These are phyloP conservation scores for Tylopilus rubrobrunneus DNA, from an alignment of 768 basidiomycete species.

Conservation along the genomic window DNA sequence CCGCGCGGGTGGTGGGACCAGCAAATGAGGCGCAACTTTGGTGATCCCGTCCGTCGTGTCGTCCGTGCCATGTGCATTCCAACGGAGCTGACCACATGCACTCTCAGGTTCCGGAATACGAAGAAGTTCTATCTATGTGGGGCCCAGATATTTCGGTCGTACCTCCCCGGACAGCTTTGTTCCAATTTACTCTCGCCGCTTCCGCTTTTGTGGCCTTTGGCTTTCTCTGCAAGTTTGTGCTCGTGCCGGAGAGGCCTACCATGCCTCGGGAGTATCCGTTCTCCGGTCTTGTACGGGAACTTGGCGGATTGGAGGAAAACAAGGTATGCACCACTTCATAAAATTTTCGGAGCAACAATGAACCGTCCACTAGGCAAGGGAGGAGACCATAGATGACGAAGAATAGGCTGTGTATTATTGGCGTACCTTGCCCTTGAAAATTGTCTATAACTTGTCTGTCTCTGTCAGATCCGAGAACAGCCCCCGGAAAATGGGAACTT, in stretches of 20 bases:
- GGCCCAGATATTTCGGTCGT: constrained; percentile 73
- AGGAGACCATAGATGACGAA: constrained; percentile 30
- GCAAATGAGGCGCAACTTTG: constrained; percentile 76
- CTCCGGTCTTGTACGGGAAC: constrained; percentile 67
- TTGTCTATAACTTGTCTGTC: background rate
- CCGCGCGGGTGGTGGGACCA: constrained; percentile 79
- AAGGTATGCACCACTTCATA: constrained; percentile 46
- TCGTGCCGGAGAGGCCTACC: constrained; percentile 60
- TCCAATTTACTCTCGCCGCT: constrained; percentile 60
- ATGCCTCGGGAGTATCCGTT: constrained; percentile 75
- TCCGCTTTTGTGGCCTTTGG: constrained; percentile 64
- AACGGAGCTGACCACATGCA: constrained; percentile 12
- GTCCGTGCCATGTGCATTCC: constrained; percentile 1
- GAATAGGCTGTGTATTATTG: constrained; percentile 27
- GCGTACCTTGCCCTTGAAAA: background rate
- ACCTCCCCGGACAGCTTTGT: constrained; percentile 54
- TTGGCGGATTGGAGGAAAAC: constrained; percentile 76
- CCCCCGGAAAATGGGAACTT: constrained; percentile 3
- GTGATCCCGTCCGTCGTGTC: constrained; percentile 58
- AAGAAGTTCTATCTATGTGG: constrained; percentile 84
- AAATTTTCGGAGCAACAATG: background rate
- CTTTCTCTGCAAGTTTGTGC: constrained; percentile 49
- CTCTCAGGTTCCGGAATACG: constrained; percentile 69
- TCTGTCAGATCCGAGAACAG: background rate
- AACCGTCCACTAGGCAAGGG: constrained; percentile 32